phyloP scores from a whole-genome alignment of 2,329 filamentous ascomycete species.

The Aplosporella prunicola region DNA sequence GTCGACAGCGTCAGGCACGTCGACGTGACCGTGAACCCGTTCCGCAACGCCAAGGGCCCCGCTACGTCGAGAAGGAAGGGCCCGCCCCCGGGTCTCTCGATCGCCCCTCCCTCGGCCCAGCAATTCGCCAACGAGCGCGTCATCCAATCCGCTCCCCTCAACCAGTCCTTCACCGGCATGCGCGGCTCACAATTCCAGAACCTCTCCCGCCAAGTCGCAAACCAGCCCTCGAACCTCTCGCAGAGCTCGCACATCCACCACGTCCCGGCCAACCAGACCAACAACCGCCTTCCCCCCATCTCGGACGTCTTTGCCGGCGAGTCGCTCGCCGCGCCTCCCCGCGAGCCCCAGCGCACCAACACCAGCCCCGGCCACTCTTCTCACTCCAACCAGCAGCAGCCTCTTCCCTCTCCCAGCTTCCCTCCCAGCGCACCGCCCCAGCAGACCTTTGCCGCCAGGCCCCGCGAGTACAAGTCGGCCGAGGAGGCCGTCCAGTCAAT shows the following conservation, averaged over 20 bases:
- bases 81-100: slow-evolving; percentile 81
- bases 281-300: slow-evolving; percentile 86
- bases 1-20: slow-evolving; percentile 22
- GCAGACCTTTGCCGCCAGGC: slow-evolving; percentile 43
- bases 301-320: slow-evolving; percentile 85
- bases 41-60: slow-evolving; percentile 53
- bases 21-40: slow-evolving; percentile 33
- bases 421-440: slow-evolving; percentile 42
- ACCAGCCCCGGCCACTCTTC: slow-evolving; percentile 55
- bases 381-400: slow-evolving; percentile 55
- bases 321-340: slow-evolving; percentile 44
- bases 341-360: slow-evolving; percentile 41
- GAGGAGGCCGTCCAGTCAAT: slow-evolving; percentile 90
- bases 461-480: slow-evolving; percentile 85
- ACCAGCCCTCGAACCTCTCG: slow-evolving; percentile 72
- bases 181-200: slow-evolving; percentile 56
- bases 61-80: slow-evolving; percentile 63
- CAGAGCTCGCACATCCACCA: slow-evolving; percentile 88
- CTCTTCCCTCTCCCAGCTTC: slow-evolving; percentile 70
- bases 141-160: slow-evolving; percentile 89
- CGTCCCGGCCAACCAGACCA: slow-evolving; percentile 76
- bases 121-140: slow-evolving; percentile 90
- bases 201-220: slow-evolving; percentile 65
- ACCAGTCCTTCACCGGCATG: slow-evolving; percentile 90
- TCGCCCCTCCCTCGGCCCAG: slow-evolving; percentile 86